A percentile compares a stretch with the other conserved stretches of the same genome.
These are phyloP conservation scores for Solanum medicagineum DNA, from an alignment of 257 asterid species.

Conservation along the genomic window DNA sequence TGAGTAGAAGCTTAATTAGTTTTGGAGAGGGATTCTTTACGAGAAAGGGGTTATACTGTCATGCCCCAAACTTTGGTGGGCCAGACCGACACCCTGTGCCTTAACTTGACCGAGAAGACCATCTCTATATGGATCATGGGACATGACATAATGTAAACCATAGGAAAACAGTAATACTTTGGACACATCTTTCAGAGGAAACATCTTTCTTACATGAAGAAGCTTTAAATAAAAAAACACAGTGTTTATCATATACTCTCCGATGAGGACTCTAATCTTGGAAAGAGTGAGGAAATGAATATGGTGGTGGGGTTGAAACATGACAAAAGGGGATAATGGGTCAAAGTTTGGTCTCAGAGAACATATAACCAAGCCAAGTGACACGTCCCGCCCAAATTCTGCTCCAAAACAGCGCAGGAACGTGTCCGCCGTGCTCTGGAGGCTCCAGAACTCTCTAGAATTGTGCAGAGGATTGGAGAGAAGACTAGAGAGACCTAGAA, in stretches of 20 bases:
- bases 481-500: too few relatives aligned
- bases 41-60: neutral
- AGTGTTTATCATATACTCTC: neutral
- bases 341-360: neutral
- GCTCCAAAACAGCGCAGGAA: too few relatives aligned
- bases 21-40: neutral
- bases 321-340: neutral
- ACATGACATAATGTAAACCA: neutral
- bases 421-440: too few relatives aligned
- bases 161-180: too few relatives aligned
- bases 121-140: neutral
- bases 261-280: neutral
- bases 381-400: too few relatives aligned
- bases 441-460: too few relatives aligned
- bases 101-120: neutral
- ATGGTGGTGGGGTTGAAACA: neutral
- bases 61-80: neutral
- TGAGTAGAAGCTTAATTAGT: neutral
- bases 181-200: too few relatives aligned
- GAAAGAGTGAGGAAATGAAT: neutral
- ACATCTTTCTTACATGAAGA: neutral
- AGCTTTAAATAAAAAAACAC: neutral
- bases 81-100: neutral
- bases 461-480: too few relatives aligned
- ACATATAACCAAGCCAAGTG: neutral